phyloP scores from a whole-genome alignment of 140 eudicot genomes.

The Erigeron philadelphicus region DNA sequence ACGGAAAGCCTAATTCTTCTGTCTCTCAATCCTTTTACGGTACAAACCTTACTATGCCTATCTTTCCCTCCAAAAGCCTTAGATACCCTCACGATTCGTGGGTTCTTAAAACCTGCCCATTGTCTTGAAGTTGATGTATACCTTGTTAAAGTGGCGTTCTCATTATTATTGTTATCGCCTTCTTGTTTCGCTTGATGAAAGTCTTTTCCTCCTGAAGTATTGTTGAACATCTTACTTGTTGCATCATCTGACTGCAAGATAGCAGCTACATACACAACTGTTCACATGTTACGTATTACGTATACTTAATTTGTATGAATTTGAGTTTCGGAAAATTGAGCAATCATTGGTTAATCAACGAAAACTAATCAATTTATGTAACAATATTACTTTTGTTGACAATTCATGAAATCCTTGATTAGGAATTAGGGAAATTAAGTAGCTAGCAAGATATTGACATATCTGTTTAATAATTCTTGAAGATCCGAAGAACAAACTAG shows the following conservation, averaged over 20 bases:
- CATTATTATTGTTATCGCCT: slow-evolving; percentile 30
- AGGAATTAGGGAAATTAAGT: no score
- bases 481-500: background rate
- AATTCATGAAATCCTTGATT: no score
- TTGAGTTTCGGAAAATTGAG: no score
- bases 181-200: slow-evolving; percentile 50
- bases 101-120: slow-evolving; percentile 80
- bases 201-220: slow-evolving; percentile 46
- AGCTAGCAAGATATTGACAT: slow-evolving; percentile 15
- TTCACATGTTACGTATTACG: slow-evolving; percentile 20
- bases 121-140: slow-evolving; percentile 55
- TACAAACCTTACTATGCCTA: slow-evolving; percentile 90
- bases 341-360: slow-evolving; percentile 7
- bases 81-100: slow-evolving; percentile 81
- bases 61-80: slow-evolving; percentile 90
- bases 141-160: slow-evolving; percentile 19
- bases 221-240: slow-evolving; percentile 48
- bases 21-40: slow-evolving; percentile 81
- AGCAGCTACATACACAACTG: slow-evolving; percentile 36
- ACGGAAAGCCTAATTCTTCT: slow-evolving; percentile 81
- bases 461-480: slow-evolving; percentile 7
- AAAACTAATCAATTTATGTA: background rate
- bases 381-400: no score
- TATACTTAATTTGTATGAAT: slow-evolving; percentile 4
- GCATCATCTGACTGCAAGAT: slow-evolving; percentile 53